Percentiles rank a stretch among this genome's conserved stretches.
These are phyloP conservation scores for Posidonia oceanica DNA, from an alignment of 116 monocot genomes.

Conservation along the genomic window DNA sequence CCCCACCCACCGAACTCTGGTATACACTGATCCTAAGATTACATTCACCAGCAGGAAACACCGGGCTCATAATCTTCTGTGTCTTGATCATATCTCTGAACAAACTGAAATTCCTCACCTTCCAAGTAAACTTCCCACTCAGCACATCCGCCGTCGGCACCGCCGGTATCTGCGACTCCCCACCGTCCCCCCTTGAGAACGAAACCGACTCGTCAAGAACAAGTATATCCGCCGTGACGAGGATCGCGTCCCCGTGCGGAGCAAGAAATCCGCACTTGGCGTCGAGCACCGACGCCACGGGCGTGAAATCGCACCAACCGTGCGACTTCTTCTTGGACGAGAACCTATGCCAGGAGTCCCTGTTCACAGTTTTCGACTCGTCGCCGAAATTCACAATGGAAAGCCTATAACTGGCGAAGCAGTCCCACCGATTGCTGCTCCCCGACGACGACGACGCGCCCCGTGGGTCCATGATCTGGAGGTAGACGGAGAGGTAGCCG, in stretches of 20 bases:
- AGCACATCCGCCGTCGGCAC: constrained; percentile 19
- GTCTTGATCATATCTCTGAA: constrained; percentile 89
- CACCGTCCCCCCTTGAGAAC: constrained; percentile 17
- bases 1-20: constrained; percentile 57
- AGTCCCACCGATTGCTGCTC: constrained; percentile 51
- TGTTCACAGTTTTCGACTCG: constrained; percentile 46
- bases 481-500: constrained; percentile 83
- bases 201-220: constrained; percentile 64
- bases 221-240: constrained; percentile 65
- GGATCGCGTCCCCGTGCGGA: constrained; percentile 23
- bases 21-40: constrained; percentile 84
- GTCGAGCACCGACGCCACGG: constrained; percentile 41
- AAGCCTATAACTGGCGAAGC: constrained; percentile 80
- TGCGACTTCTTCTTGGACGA: constrained; percentile 93
- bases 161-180: constrained; percentile 1
- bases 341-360: constrained; percentile 97
- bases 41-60: constrained; percentile 73
- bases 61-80: constrained; percentile 92
- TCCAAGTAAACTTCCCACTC: constrained; percentile 88
- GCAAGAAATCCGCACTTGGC: constrained; percentile 34
- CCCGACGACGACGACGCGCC: constrained; percentile 34
- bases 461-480: constrained; percentile 93
- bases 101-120: constrained; percentile 60
- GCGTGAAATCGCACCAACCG: constrained; percentile 93
- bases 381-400: constrained; percentile 53